Base-by-base conservation (phyloP, 2,329 filamentous ascomycete species). In the Drechslerella dactyloides region DNA sequence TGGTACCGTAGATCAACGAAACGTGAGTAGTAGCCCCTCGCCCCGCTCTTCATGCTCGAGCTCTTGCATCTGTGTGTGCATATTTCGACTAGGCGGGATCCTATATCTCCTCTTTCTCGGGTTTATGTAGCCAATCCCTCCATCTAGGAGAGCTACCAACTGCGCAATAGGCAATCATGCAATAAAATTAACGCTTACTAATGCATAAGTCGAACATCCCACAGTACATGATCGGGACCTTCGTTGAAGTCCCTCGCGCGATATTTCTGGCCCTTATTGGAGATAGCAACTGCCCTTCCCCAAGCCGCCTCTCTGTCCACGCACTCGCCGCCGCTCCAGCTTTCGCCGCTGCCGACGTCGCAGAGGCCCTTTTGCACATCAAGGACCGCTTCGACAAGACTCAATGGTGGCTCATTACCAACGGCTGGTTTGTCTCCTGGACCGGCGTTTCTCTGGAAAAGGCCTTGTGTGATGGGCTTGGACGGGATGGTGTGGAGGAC, bases 341-440 rank as follows among this genome's bases (percentile, higher is more conserved):
- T 10, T 70, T 59, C 59, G 17, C 66, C 4, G 66, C 66, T 15
- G 37, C 59, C 4, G 59, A 63, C 42, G 55, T 70, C 17, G 53
- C 66, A 17, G 54, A 58, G n/a, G 59, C 59, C 1, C 59, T 70
- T 10, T 70, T 59, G 30, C n/a, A 27, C 24, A 61, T 63, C 54
- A 70, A 70, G 24, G 13, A 15, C 24, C 21, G 19, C 17, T 70
- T 70, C 50, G 55, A 35, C 8, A n/a, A 50, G 0, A 17, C 23
- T 10, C 58, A 70, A 46, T 70, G 66, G 66, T 63, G 59, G 42
- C 52, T 50, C 11, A 37, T 70, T 11, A 48, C 24, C 21, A 50
- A 54, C 11, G 53, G 46, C 17, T 70, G 66, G 58, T 70, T 70
- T 24, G 8, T 23, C 7, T 10, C 17, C 4, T 70, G 66, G 66